A percentile compares a stretch with the other conserved stretches of the same genome.
Evolutionary conservation across 2,329 filamentous ascomycete genomes (phyloP).

Genomic region (Capronia americana): DNA sequence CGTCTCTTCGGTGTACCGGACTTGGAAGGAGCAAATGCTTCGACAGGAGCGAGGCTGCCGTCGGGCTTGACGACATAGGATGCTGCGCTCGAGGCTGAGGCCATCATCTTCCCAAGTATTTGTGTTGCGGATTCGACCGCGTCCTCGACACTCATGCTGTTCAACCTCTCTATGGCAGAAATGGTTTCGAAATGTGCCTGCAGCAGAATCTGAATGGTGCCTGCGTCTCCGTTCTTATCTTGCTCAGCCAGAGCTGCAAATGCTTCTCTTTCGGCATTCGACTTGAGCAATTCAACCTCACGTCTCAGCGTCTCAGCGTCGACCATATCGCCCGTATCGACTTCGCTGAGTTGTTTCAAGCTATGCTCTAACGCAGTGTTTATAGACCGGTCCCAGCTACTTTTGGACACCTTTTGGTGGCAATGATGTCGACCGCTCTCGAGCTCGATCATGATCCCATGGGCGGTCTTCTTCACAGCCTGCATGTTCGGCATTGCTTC

Average conservation of each 20-base stretch:
- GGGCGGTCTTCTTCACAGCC: conserved; percentile 83
- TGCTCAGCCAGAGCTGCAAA: conserved; percentile 79
- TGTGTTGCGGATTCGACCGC: conserved; percentile 79
- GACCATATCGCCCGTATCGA: conserved; percentile 69
- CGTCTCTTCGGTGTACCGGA: conserved; percentile 78
- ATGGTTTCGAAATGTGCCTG: conserved; percentile 93
- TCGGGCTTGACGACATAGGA: conserved; percentile 92
- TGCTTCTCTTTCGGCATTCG: conserved; percentile 80
- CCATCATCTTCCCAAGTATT: conserved; percentile 78
- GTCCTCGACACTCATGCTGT: conserved; percentile 81
- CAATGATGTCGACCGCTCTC: conserved; percentile 90
- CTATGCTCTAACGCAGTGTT: conserved; percentile 89
- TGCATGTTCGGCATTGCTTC: conserved; percentile 69
- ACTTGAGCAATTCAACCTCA: conserved; percentile 85
- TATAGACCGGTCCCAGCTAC: conserved; percentile 84
- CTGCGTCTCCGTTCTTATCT: conserved; percentile 79
- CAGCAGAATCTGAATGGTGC: conserved; percentile 80
- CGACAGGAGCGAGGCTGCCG: conserved; percentile 61
- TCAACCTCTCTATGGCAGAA: conserved; percentile 78
- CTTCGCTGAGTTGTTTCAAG: conserved; percentile 74
- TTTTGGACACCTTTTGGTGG: conserved; percentile 79
- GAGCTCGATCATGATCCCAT: conserved; percentile 85
- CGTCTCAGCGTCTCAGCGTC: conserved; percentile 76
- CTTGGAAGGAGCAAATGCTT: conserved; percentile 73
- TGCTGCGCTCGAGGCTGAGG: conserved; percentile 74